Base-by-base conservation (phyloP, 1,284 basidiomycete species). In the Austroboletus niveus region DNA sequence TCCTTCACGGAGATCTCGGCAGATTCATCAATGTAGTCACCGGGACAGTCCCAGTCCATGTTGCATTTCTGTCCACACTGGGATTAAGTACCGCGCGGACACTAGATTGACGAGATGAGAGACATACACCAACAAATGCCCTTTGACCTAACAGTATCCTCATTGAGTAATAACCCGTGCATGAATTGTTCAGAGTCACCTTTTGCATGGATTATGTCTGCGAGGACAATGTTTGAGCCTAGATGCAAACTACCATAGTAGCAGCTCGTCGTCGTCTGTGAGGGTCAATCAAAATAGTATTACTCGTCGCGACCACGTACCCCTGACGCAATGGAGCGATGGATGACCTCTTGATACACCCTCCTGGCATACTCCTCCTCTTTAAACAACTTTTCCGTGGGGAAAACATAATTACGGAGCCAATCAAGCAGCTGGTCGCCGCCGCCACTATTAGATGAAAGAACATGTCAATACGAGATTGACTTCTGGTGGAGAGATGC, bases 181-280 rank as follows among this genome's bases (percentile, higher is more conserved):
- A 34, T 34, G 17, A 27, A 48, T 27, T 29, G 14, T 45, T 30
- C 4, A 58, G 74, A 17, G 14, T 51, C 47, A 86, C 87, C 92
- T 57, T 74, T 73, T 15, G 72, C 63, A 59, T 87, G 78, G 39
- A 90, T 80, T 20, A 90, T 80, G 36, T 92, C 80, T 1, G 92
- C 94, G 1, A 98, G 81, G 22, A 81, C 72, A 67, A 87, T 90
- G 7, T 90, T 91, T 0, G 87, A 82, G 49, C 87, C 84, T 15
- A 87, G 72, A 69, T 98, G 93, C 3, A 95, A 71, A 0, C 89
- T 89, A 11, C 84, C 90, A 68, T 92, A 98, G 70, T 96, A 96
- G 68, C 92, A 95, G 57, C 87, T 91, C 0, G 93, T 96, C 0
- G 94, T 96, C 0, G 93, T 96, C 90, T 93, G 56, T 27, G 42